phyloP scores from a whole-genome alignment of 2,329 filamentous ascomycete species.

The Paraconiothyrium brasiliense region DNA sequence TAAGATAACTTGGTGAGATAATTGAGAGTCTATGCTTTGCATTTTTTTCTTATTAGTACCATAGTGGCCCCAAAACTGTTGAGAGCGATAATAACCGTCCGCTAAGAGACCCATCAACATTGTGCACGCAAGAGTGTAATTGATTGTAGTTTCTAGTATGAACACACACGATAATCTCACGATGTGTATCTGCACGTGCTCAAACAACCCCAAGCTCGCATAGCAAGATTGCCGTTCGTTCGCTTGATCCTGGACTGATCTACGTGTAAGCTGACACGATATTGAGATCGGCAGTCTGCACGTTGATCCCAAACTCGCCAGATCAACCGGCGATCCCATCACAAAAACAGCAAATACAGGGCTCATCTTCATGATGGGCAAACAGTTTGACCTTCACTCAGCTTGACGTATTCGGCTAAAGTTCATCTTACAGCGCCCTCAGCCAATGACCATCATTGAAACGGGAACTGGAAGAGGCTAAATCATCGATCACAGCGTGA shows the following conservation, averaged over 20 bases:
- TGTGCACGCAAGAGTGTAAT: no score
- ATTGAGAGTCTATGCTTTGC: no score
- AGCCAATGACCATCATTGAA: not conserved
- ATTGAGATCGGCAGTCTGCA: conserved; percentile 1
- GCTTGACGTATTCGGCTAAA: not conserved
- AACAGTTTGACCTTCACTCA: not conserved
- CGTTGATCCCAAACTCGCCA: not conserved
- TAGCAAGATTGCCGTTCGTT: not conserved
- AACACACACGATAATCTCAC: no score
- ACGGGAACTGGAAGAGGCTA: not conserved
- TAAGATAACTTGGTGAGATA: no score
- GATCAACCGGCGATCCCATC: not conserved
- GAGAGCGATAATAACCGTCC: no score
- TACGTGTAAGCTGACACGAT: not conserved
- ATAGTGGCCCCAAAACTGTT: no score
- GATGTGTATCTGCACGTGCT: no score
- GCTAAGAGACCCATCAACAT: no score
- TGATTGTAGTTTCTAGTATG: no score
- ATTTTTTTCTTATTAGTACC: no score
- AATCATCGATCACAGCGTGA: not conserved
- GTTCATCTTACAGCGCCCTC: not conserved
- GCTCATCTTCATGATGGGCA: not conserved
- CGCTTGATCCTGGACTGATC: conserved; percentile 5
- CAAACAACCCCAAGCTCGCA: not conserved
- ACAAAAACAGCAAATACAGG: not conserved